A percentile compares a stretch with the other conserved stretches of the same genome.
Evolutionary conservation across 169 alveolate genomes (phyloP).

Genomic region (Cryptosporidium bovis): DNA sequence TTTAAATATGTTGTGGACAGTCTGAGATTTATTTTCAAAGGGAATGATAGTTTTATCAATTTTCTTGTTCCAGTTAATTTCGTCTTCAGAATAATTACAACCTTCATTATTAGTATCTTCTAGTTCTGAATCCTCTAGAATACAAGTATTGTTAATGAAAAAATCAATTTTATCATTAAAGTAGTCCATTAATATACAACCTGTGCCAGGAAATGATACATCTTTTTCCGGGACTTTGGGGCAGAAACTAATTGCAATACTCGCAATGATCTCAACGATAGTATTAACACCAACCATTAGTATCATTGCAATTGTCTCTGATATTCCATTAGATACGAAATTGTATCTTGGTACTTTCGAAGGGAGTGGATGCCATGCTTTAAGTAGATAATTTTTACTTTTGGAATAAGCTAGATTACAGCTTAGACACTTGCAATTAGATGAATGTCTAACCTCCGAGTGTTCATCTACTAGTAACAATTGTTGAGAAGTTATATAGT

Average conservation of each 20-base stretch:
- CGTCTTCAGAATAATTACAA: background rate
- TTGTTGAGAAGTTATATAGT: too few relatives aligned
- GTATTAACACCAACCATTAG: constrained; percentile 53
- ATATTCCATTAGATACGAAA: constrained; percentile 1
- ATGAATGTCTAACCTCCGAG: background rate
- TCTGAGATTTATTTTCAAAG: background rate
- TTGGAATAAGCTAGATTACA: background rate
- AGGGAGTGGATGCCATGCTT: background rate
- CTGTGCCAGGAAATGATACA: constrained; percentile 49
- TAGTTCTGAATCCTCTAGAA: background rate
- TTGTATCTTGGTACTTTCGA: constrained; percentile 24
- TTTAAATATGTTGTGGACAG: background rate
- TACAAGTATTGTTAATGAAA: background rate
- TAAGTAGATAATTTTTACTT: background rate
- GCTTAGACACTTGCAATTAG: background rate
- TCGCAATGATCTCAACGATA: constrained; percentile 50
- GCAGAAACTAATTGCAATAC: constrained; percentile 55
- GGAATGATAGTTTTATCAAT: constrained; percentile 28
- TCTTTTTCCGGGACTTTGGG: constrained; percentile 65
- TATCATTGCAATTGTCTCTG: constrained; percentile 52
- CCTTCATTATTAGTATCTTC: background rate
- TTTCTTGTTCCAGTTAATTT: constrained; percentile 8
- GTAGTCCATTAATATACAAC: constrained; percentile 55
- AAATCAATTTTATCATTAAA: constrained; percentile 39
- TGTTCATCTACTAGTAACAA: background rate